These are phyloP conservation scores for Daldinia grandis DNA, from an alignment of 495 filamentous ascomycete genomes.

Conservation along the genomic window DNA sequence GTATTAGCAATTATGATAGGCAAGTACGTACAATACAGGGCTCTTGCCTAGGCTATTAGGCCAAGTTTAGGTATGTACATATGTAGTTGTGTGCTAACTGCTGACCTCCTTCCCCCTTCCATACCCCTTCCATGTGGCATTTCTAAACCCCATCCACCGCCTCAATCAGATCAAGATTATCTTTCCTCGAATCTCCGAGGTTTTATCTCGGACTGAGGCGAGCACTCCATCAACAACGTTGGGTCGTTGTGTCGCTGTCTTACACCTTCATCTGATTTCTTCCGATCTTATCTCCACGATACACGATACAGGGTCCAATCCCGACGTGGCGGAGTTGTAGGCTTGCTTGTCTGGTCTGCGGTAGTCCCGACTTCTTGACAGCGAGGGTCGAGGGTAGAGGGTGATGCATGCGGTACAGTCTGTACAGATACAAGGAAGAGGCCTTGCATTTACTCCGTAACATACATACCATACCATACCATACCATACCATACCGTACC, in stretches of 20 bases:
- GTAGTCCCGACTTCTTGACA: constrained; percentile 13
- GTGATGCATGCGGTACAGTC: constrained; percentile 32
- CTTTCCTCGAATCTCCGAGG: constrained; percentile 43
- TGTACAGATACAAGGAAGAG: constrained; percentile 15
- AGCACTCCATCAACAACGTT: constrained; percentile 1
- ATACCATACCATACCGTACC: background rate
- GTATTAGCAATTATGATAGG: background rate
- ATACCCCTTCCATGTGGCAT: constrained; percentile 31
- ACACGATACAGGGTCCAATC: constrained; percentile 12
- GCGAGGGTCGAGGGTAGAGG: constrained; percentile 32
- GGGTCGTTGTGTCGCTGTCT: background rate
- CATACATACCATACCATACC: constrained; percentile 5
- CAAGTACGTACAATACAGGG: background rate
- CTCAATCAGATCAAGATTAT: constrained; percentile 34
- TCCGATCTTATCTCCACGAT: constrained; percentile 42
- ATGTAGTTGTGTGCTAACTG: no score
- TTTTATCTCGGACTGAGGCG: constrained; percentile 35
- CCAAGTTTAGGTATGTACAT: no score
- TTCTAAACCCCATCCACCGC: constrained; percentile 20
- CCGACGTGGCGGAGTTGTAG: constrained; percentile 37
- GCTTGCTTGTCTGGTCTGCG: constrained; percentile 7
- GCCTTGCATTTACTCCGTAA: constrained; percentile 23
- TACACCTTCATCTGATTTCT: constrained; percentile 17
- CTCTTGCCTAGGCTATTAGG: background rate
- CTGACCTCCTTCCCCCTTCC: no score